Percentiles rank a stretch among this genome's conserved stretches.
Conservation (phyloP, 352 stramenopile species). For the Phytophthora rubi region DNA sequence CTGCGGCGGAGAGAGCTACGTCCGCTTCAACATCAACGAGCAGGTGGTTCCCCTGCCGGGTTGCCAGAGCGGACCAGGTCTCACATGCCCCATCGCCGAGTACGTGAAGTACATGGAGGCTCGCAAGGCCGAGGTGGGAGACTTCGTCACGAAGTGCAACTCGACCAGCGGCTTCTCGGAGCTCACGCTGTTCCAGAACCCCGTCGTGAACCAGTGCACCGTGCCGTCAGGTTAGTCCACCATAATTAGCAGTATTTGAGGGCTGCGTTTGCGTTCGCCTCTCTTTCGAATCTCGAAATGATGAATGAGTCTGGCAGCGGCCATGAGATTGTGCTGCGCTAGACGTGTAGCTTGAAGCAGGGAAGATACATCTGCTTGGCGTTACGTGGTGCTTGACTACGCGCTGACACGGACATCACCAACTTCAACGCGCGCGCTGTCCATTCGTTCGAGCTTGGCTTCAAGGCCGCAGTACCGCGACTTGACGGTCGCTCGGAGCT, state of each 20-base stretch:
- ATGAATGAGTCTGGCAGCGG: neutral
- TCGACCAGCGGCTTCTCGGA: slow-evolving; percentile 44
- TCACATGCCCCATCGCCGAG: slow-evolving; percentile 53
- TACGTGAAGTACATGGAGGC: slow-evolving; percentile 47
- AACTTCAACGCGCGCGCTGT: slow-evolving; percentile 3
- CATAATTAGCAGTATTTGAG: neutral
- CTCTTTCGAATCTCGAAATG: neutral
- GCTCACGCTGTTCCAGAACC: slow-evolving; percentile 54
- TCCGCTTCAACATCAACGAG: slow-evolving; percentile 61
- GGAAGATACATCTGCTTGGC: neutral
- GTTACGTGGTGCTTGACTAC: neutral
- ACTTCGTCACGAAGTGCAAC: slow-evolving; percentile 52
- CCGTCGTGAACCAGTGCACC: slow-evolving; percentile 49
- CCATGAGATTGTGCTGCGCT: neutral
- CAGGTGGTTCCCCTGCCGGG: slow-evolving; percentile 48
- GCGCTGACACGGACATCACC: slow-evolving; percentile 4
- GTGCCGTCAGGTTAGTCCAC: slow-evolving; percentile 20
- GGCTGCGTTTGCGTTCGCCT: neutral
- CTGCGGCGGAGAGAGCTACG: slow-evolving; percentile 45
- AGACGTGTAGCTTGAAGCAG: slow-evolving; percentile 1
- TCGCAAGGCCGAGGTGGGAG: slow-evolving; percentile 45
- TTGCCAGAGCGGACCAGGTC: slow-evolving; percentile 53
- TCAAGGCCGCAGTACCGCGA: neutral
- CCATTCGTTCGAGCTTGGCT: slow-evolving; percentile 1
- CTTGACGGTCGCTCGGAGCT: neutral